Base-by-base conservation (phyloP, 2,329 filamentous ascomycete species). In the Colletotrichum scovillei region DNA sequence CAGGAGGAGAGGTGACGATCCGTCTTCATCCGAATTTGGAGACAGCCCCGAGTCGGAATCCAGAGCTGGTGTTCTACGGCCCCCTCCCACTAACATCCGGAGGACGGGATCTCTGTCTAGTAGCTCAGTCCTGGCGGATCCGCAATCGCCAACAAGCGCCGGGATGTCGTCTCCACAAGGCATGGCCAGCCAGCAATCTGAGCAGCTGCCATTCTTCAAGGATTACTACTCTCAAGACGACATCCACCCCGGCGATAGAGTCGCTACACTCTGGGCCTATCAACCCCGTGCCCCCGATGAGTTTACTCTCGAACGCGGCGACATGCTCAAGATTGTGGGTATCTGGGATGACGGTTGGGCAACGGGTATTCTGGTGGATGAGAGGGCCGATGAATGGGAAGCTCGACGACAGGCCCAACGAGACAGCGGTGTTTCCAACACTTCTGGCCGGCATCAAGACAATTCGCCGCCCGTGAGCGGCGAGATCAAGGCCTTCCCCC, bases 321-420 rank as follows among this genome's bases (percentile, higher is more conserved):
- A 99, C 80, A 98, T 99, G 95, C 89, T 99, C 79, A 98, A 98
- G 85, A 92, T 99, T 16, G 93, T 98, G 38, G 97, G 97, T 75
- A 99, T 99, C 77, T 99, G 97, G 97, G 97, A 99, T 79, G 97
- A 99, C 81, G 97, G 97, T 59, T 99, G 97, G 97, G 97, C 97
- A 12, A 99, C 97, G 1, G 97, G 97, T 78, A 89, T 98, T 68
- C 88, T 97, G 80, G 86, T 97, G 69, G 89, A 92, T 67, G 94
- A 97, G 78, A 89, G 91, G 68, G 95, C 95, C 2, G 96, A 98
- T 74, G 94, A 98, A 76, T 98, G 95, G 92, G 94, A 97, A 78
- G 88, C 89, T 56, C 89, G 92, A 75, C 90, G 91, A 78, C 92
- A 94, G 78, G 86, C 91, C 42, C 95, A 97, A 80, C 91, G 97